Evolutionary conservation across 495 filamentous ascomycete species (phyloP).

Genomic region (Filosporella fistucella): DNA sequence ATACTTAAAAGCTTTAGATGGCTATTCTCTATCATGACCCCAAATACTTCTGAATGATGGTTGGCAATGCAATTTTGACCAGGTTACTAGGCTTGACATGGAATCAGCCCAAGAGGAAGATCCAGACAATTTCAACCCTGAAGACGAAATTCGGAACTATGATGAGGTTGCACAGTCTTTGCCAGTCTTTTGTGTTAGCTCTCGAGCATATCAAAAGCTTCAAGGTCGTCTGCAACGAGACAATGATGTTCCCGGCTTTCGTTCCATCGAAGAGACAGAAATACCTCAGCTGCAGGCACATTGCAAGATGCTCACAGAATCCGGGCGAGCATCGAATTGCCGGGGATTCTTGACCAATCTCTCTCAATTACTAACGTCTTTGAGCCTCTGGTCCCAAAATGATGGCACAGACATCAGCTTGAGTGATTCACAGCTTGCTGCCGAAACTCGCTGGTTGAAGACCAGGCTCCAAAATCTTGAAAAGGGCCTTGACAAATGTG

Average conservation of each 20-base stretch:
- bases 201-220: slow-evolving; percentile 55
- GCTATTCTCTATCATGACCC: neutral
- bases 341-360: slow-evolving; percentile 44
- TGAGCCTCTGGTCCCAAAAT: slow-evolving; percentile 47
- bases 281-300: slow-evolving; percentile 29
- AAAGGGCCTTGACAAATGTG: slow-evolving; percentile 34
- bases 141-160: slow-evolving; percentile 61
- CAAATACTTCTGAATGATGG: neutral
- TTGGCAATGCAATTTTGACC: neutral
- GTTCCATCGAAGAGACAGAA: slow-evolving; percentile 35
- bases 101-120: neutral
- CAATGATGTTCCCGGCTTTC: slow-evolving; percentile 38
- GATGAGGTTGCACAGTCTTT: slow-evolving; percentile 20
- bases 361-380: slow-evolving; percentile 42
- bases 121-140: slow-evolving; percentile 25
- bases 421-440: slow-evolving; percentile 32
- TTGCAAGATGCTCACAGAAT: slow-evolving; percentile 48
- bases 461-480: slow-evolving; percentile 39
- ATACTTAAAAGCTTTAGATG: neutral
- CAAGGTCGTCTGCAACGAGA: slow-evolving; percentile 47
- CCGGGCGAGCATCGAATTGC: slow-evolving; percentile 35
- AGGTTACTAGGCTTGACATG: neutral
- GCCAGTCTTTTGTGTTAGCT: slow-evolving; percentile 57
- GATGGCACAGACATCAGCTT: slow-evolving; percentile 38
- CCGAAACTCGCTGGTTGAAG: slow-evolving; percentile 36